phyloP scores from a whole-genome alignment of 2,329 filamentous ascomycete species.

The Fusarium hostae region DNA sequence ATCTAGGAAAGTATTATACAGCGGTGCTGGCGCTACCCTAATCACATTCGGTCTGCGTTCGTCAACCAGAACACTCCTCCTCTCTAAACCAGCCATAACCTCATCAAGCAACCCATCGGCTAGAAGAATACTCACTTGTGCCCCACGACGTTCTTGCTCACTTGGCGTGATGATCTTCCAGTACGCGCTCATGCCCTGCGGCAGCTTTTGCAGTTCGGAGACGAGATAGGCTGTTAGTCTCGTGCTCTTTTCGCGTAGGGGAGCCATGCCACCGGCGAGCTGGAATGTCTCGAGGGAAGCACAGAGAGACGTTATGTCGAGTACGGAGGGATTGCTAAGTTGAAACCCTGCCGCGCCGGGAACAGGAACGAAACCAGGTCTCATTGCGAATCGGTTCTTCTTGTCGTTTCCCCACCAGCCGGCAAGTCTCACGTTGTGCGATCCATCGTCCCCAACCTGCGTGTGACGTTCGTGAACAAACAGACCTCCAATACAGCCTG shows the following conservation, averaged over 20 bases:
- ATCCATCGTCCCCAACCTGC: slow-evolving; percentile 54
- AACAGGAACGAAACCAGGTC: slow-evolving; percentile 77
- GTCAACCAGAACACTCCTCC: slow-evolving; percentile 78
- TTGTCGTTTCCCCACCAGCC: slow-evolving; percentile 89
- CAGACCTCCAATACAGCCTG: slow-evolving; percentile 78
- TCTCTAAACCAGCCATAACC: slow-evolving; percentile 71
- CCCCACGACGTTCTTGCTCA: slow-evolving; percentile 72
- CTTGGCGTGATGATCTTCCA: slow-evolving; percentile 74
- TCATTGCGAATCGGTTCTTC: slow-evolving; percentile 77
- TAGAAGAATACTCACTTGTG: slow-evolving; percentile 79
- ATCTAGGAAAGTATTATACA: slow-evolving; percentile 83
- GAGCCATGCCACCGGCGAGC: slow-evolving; percentile 65
- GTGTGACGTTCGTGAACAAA: slow-evolving; percentile 82
- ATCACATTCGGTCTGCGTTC: slow-evolving; percentile 84
- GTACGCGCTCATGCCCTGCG: slow-evolving; percentile 41
- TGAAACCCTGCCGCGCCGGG: slow-evolving; percentile 82
- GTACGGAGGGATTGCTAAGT: slow-evolving; percentile 76
- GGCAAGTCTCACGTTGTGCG: slow-evolving; percentile 71
- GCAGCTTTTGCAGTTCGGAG: slow-evolving; percentile 60
- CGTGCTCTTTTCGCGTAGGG: slow-evolving; percentile 67
- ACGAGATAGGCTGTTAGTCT: slow-evolving; percentile 78
- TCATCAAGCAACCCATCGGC: slow-evolving; percentile 72
- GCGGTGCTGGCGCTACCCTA: slow-evolving; percentile 78
- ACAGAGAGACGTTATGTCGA: slow-evolving; percentile 77
- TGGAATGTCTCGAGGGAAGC: slow-evolving; percentile 72